phyloP scores from a whole-genome alignment of 257 asterid genomes.

The Jacaranda mimosifolia region DNA sequence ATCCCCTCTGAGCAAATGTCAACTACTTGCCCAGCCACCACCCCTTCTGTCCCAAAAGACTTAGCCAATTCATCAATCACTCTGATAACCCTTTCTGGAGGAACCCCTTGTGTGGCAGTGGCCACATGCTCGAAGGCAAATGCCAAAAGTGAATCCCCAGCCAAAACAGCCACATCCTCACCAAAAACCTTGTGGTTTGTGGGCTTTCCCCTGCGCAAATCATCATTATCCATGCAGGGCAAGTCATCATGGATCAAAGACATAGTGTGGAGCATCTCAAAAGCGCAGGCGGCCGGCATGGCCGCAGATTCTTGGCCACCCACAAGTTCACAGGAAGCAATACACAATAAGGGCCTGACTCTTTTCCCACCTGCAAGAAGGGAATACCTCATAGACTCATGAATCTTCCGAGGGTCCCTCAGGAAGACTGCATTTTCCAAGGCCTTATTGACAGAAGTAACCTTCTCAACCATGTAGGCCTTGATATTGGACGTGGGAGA shows the following conservation, averaged over 20 bases:
- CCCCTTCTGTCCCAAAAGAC: slow-evolving; percentile 56
- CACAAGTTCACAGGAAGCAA: slow-evolving; percentile 71
- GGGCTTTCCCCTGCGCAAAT: slow-evolving; percentile 65
- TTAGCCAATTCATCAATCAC: slow-evolving; percentile 55
- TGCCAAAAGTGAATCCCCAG: slow-evolving; percentile 68
- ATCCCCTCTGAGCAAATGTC: slow-evolving; percentile 58
- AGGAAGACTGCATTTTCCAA: slow-evolving; percentile 49
- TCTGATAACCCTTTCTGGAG: slow-evolving; percentile 45
- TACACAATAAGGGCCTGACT: slow-evolving; percentile 63
- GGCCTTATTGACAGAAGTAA: slow-evolving; percentile 53
- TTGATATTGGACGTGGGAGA: slow-evolving; percentile 45
- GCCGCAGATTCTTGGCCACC: slow-evolving; percentile 56
- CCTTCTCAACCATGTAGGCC: slow-evolving; percentile 53
- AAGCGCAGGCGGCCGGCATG: slow-evolving; percentile 75
- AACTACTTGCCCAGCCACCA: slow-evolving; percentile 64
- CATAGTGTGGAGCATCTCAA: slow-evolving; percentile 76
- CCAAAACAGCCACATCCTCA: slow-evolving; percentile 59
- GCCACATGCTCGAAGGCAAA: slow-evolving; percentile 59
- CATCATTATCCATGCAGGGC: slow-evolving; percentile 79
- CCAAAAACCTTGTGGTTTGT: slow-evolving; percentile 67
- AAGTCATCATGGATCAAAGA: slow-evolving; percentile 75
- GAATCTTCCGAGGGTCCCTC: slow-evolving; percentile 53
- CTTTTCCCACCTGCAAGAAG: slow-evolving; percentile 76
- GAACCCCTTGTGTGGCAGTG: slow-evolving; percentile 48
- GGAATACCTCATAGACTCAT: slow-evolving; percentile 71